phyloP scores from a whole-genome alignment of 1,284 basidiomycete genomes.

The Puccinia triticina region DNA sequence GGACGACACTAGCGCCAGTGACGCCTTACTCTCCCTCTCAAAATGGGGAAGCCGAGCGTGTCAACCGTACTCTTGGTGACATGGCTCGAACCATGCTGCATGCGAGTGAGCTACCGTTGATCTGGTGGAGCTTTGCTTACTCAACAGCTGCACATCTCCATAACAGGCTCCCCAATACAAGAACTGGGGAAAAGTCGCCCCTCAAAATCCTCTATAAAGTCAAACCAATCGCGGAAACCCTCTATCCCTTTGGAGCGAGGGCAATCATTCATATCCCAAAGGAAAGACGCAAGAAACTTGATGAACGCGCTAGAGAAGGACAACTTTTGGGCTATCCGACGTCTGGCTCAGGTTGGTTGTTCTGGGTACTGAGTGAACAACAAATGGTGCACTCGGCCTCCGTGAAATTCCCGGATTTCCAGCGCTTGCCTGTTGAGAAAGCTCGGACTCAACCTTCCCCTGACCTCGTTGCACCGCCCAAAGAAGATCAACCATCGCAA shows the following conservation, averaged over 20 bases:
- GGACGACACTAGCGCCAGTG: neutral
- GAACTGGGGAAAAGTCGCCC: neutral
- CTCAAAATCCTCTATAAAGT: neutral
- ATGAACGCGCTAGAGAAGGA: neutral
- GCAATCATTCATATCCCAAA: neutral
- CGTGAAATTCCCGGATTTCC: neutral
- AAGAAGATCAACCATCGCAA: no score
- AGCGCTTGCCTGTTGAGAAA: neutral
- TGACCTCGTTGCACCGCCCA: no score
- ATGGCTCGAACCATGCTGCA: conserved; percentile 5
- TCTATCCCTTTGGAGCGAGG: neutral
- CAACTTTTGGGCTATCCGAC: neutral
- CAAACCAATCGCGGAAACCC: neutral
- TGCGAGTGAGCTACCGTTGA: neutral
- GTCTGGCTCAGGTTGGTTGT: conserved; percentile 15
- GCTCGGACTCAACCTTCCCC: no score
- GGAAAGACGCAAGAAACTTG: neutral
- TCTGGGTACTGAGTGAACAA: neutral
- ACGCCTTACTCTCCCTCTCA: neutral
- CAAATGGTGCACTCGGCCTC: neutral
- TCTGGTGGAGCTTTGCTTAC: conserved; percentile 8
- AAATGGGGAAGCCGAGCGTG: conserved; percentile 11
- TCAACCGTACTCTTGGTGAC: neutral
- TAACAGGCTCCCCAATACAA: neutral
- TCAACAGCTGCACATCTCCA: neutral